Evolutionary conservation across 228 moss, liverwort and hornwort species (phyloP), one percentile per base, ranked within the genome.

Genomic region (Sphagnum magellanicum): DNA sequence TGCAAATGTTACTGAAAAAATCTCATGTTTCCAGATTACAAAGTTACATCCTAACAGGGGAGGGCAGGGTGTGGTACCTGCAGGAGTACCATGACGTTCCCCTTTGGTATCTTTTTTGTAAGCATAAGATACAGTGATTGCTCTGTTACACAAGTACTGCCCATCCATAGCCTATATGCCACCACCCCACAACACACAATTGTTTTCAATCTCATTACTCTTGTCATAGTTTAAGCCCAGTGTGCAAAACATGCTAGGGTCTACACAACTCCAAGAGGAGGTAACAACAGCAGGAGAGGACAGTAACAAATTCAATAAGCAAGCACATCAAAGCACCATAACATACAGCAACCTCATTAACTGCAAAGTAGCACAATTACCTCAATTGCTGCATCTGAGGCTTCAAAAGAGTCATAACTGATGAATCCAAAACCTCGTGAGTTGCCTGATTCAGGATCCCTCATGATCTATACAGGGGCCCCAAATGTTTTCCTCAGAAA

Each of bases 31-130:
- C 6, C 48, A 15, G 12, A 12, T 60, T 60, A 60, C 15, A 15
- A 12, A 11, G 12, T 60, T 15, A 15, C 15, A 12, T 11, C 59
- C 15, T 3, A 60, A 60, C 10, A 64, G 65, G n/a, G 9, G 57
- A 11, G 14, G 50, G 59, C 59, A 59, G 12, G 3, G 59, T 59
- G 15, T 11, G 32, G 47, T 72, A 98, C 98, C 98, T 76, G 98
- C 93, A 53, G 77, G 74, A 60, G 98, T 98, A 53, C 98, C 98
- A 74, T 98, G 98, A 4, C 98, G 90, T 81, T 98, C 98, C 74
- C 98, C 98, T 79, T 98, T 98, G 8, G 98, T 98, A 63, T 98
- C 98, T 66, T 98, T 98, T 80, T 98, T 98, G 64, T 98, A 98
- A 61, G 98, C 98, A 73, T 92, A 98, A 47, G 98, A 98, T 13